Evolutionary conservation across 1,284 basidiomycete genomes (phyloP).

Genomic region (Afroboletus lepidellus): DNA sequence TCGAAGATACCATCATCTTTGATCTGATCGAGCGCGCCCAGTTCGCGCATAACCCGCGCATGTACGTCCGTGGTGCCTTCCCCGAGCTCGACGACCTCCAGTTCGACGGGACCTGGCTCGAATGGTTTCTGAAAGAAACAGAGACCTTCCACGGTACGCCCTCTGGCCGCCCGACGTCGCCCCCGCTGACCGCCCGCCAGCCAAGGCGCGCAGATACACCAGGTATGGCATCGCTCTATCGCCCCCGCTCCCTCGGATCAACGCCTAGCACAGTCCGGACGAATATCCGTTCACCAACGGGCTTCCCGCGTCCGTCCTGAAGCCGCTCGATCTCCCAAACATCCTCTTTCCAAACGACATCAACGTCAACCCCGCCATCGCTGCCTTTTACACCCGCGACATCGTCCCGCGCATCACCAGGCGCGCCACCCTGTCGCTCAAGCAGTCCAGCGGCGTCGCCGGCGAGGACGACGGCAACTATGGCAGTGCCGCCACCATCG

Average conservation of each 20-base stretch:
- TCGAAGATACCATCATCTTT: constrained; percentile 99
- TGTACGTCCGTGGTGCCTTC: constrained; percentile 83
- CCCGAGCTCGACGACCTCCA: constrained; percentile 68
- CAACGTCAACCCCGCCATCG: constrained; percentile 87
- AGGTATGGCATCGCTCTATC: constrained; percentile 54
- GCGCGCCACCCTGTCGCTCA: constrained; percentile 62
- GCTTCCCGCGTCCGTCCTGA: constrained; percentile 84
- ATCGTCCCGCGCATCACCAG: constrained; percentile 85
- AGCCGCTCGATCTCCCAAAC: constrained; percentile 71
- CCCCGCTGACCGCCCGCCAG: constrained; percentile 40
- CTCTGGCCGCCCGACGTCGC: neutral
- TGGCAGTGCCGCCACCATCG: constrained; percentile 90
- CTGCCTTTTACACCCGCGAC: constrained; percentile 81
- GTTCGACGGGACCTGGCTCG: constrained; percentile 87
- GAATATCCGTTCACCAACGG: constrained; percentile 93
- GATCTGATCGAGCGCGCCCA: constrained; percentile 95
- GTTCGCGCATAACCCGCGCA: constrained; percentile 91
- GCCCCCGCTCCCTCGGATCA: constrained; percentile 5
- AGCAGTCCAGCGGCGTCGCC: constrained; percentile 62
- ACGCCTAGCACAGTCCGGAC: constrained; percentile 68
- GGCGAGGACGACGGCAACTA: constrained; percentile 96
- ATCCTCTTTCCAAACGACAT: constrained; percentile 82
- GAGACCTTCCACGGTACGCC: constrained; percentile 90
- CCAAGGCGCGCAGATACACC: constrained; percentile 90
- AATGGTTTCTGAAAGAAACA: constrained; percentile 96